phyloP scores from a whole-genome alignment of 1,139 yeast genomes.

The Kodamaea anthophila region DNA sequence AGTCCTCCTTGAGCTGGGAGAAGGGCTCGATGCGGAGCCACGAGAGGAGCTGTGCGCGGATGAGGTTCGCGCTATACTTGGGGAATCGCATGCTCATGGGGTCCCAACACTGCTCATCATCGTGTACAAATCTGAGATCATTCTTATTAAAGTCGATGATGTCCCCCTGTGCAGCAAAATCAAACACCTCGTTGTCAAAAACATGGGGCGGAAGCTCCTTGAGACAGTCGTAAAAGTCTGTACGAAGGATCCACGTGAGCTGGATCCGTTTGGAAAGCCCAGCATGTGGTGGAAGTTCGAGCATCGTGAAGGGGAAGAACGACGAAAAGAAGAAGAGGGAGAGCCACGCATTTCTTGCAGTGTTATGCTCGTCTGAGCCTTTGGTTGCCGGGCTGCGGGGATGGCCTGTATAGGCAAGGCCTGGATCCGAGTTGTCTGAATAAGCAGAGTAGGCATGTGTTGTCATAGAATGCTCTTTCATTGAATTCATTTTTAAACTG shows the following conservation, averaged over 20 bases:
- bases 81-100: slow-evolving; percentile 10
- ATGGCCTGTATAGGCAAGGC: too few relatives aligned
- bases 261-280: slow-evolving; percentile 6
- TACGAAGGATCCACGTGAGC: slow-evolving; percentile 2
- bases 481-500: too few relatives aligned
- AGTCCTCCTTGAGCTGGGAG: slow-evolving; percentile 24
- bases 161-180: slow-evolving; percentile 16
- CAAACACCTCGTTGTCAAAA: slow-evolving; percentile 11
- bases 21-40: slow-evolving; percentile 39
- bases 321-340: slow-evolving; percentile 7
- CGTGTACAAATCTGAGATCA: slow-evolving; percentile 30
- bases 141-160: slow-evolving; percentile 31
- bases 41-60: slow-evolving; percentile 28
- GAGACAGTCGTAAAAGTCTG: slow-evolving; percentile 1
- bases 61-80: slow-evolving; percentile 11
- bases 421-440: too few relatives aligned
- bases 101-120: slow-evolving; percentile 5
- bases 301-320: slow-evolving; percentile 7
- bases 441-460: too few relatives aligned
- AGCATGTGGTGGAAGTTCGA: slow-evolving; percentile 7
- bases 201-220: neutral
- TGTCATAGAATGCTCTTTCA: too few relatives aligned
- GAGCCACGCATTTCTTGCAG: slow-evolving; percentile 4
- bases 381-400: neutral
- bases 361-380: neutral